Base-by-base conservation (phyloP, 345 rosid species). In the Luvunga scandens region DNA sequence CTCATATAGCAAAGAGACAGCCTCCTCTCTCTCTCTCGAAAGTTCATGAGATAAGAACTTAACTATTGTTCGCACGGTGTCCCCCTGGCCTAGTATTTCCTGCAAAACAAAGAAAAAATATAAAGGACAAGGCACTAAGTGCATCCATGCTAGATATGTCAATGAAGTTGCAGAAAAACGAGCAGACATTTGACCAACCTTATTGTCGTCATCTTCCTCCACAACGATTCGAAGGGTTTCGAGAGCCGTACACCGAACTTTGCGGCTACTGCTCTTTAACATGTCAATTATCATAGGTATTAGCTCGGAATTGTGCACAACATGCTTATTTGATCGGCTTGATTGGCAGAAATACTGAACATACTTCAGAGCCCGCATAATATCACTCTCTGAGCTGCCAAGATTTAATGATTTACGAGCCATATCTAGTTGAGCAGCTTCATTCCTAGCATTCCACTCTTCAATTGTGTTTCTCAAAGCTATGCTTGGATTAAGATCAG, bases 391-490 rank as follows among this genome's bases (percentile, higher is more conserved):
- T n/a, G 90, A 65, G 83, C 90, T 92, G 13, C 83, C 80, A 31
- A 85, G 56, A 72, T 87, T 90, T 6, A 96, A 80, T 5, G 97
- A 90, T 81, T 89, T 89, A 25, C 90, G 87, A 36, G 97, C 97
- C 82, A 88, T 83, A 77, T 96, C 98, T 28, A 96, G 95, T 80
- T 94, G 95, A 68, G 88, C 92, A 83, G 86, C 85, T 78, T 93
- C 98, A 76, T 93, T 94, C 85, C 99, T 89, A 38, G 94, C 92
- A 80, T 90, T 94, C 99, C 99, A 96, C 84, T 96, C 98, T 83
- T 96, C 93, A 34, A 96, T 96, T 7, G 97, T 89, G 82, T 88
- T 86, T 65, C 97, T 89, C 85, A 96, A 77, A 53, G 98, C 98
- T 16, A 96, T 83, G 72, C 95, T 93, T 19, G 97, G 95, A 66